Evolutionary conservation across 805 yeast genomes (phyloP), one percentile per base, ranked within the genome.

Genomic region (Starmerella asiatica): DNA sequence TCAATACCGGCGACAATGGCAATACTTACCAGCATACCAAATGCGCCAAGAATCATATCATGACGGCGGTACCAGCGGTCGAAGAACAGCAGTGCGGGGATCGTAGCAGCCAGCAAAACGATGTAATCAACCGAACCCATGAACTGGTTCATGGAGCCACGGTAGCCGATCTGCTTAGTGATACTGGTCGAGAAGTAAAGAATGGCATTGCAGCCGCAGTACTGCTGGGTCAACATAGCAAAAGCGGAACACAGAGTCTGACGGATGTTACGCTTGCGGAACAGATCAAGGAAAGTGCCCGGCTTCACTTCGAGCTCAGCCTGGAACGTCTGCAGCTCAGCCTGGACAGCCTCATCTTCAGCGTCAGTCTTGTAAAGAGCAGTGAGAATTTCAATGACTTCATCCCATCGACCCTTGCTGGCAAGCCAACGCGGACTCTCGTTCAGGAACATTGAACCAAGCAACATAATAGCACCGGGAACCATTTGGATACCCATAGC

Each of bases 131-230:
- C 36, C 3, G 53, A 47, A 57, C 81, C 82, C 4, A 94, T 81
- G 36, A 80, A 61, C 37, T 80, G 55, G 58, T 81, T 69, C 12
- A 70, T 61, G 39, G 68, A 57, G 23, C 94, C 94, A 1, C 84
- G 69, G 42, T 61, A 67, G 38, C 71, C 70, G 21, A 47, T 41
- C 44, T 46, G 50, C 6, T 45, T 32, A 58, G 86, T 83, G 60
- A 85, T 82, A 48, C 76, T 69, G 18, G 88, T 84, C 32, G 94
- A 91, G 58, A 78, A 86, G 63, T 86, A 86, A 56, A 86, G 82
- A 44, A 84, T 79, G 55, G 84, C 84, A 63, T 85, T 85, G 46
- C 84, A 76, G 40, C 96, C 96, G 7, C 93, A 75, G 54, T 83
- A 75, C 62, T 86, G 96, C 61, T 88, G 96, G 54, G 83, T 65